Percentiles rank a stretch among this genome's conserved stretches.
phyloP scores from a whole-genome alignment of 805 yeast species.

The Schizosaccharomyces octosporus region DNA sequence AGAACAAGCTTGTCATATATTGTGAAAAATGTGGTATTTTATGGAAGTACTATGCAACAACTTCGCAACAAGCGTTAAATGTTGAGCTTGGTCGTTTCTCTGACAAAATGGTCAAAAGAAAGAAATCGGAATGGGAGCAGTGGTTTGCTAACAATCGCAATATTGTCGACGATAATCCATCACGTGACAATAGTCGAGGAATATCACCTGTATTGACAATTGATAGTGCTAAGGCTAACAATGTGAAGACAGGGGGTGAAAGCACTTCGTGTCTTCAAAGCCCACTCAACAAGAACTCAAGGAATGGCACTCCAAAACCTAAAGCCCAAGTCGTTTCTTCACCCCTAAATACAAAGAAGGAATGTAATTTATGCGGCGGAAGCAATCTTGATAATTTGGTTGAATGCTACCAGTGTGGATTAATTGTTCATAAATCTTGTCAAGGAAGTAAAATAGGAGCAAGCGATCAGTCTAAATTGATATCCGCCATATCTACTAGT shows the following conservation, averaged over 20 bases:
- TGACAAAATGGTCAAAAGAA: background rate
- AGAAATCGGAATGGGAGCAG: background rate
- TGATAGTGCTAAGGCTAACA: no score
- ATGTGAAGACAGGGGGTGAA: no score
- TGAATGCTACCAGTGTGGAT: background rate
- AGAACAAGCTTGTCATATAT: background rate
- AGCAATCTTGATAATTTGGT: background rate
- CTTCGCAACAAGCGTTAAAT: background rate
- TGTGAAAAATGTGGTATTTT: background rate
- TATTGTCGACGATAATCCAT: background rate
- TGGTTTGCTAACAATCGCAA: background rate
- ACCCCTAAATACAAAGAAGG: background rate
- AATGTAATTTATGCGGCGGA: background rate
- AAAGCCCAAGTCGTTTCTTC: background rate
- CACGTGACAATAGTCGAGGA: background rate
- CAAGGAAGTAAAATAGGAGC: background rate
- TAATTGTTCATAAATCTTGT: background rate
- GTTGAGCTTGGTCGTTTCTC: background rate
- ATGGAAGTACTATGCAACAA: background rate
- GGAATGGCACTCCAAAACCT: no score
- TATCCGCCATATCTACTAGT: background rate
- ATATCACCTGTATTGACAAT: no score
- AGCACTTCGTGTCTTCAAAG: no score
- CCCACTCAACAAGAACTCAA: no score
- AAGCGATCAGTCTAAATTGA: background rate